These are phyloP conservation scores for Populus alba DNA, from an alignment of 345 rosid genomes.

Conservation along the genomic window DNA sequence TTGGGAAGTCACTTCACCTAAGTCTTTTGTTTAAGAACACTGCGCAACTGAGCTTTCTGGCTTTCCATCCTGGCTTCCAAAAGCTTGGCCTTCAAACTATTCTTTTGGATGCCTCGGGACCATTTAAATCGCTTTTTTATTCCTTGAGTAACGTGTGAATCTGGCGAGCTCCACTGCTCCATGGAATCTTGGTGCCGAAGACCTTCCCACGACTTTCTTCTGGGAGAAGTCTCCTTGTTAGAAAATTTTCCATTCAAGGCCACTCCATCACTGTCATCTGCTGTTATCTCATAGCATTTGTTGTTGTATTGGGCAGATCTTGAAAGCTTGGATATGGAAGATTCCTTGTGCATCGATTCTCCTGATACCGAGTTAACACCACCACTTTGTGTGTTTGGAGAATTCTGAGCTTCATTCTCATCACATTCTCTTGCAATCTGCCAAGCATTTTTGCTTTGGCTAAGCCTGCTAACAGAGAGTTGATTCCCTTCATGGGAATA, in stretches of 20 bases:
- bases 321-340: conserved; percentile 13
- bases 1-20: background rate
- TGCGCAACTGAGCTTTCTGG: conserved; percentile 17
- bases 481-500: conserved; percentile 16
- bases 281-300: conserved; percentile 5
- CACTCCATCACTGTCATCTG: conserved; percentile 14
- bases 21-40: conserved; percentile 6
- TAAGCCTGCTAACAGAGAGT: background rate
- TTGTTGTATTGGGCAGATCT: conserved; percentile 2
- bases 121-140: conserved; percentile 22
- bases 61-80: conserved; percentile 16
- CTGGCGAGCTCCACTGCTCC: background rate
- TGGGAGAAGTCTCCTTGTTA: background rate
- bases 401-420: conserved; percentile 8
- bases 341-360: conserved; percentile 6
- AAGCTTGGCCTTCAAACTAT: conserved; percentile 15
- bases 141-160: conserved; percentile 28
- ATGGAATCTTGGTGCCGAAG: background rate
- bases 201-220: conserved; percentile 4
- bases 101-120: conserved; percentile 20
- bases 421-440: conserved; percentile 11
- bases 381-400: conserved; percentile 2
- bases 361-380: conserved; percentile 4
- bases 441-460: background rate
- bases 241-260: background rate